Evolutionary conservation across 2,329 filamentous ascomycete species (phyloP), one percentile per base, ranked within the genome.

Genomic region (Botryotinia convoluta): DNA sequence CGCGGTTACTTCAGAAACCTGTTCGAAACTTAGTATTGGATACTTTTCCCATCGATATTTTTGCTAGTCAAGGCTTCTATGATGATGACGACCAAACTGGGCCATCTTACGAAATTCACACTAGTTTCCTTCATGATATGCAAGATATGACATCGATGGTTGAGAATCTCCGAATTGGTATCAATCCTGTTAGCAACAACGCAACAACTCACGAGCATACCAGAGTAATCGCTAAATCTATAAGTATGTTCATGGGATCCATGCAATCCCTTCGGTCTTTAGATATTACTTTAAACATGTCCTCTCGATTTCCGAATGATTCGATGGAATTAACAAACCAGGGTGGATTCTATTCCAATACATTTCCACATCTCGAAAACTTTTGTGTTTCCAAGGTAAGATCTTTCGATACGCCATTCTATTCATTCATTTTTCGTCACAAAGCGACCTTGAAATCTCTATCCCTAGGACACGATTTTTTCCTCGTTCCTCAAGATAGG

Each of bases 381-480:
- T 8, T 72, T 9, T 39, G 71, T 37, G 39, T 72, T 20, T 72
- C 71, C n/a, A 72, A 69, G 26, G 29, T 69, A 51, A 68, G 51
- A 60, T 60, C 62, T 32, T 29, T 32, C 14, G 70, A 72, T 42
- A n/a, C 29, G 1, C n/a, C 48, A 4, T 72, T 72, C 29, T 72
- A 44, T 10, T 32, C 54, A 44, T 72, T 72, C n/a, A 64, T 65
- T 3, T 16, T n/a, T 0, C 70, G 61, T n/a, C 61, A 72, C n/a
- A 64, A 65, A 29, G 16, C 20, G 2, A 65, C 70, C 6, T n/a
- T 72, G 4, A 72, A 72, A 12, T 72, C 29, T 44, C 22, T 72
- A 59, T 72, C 60, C 12, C 45, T 72, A 18, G 70, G 71, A 4
- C 32, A 72, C 18, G 22, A 26, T 18, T 61, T 72, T 12, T 72